These are phyloP conservation scores for Hypoxylon trugodes DNA, from an alignment of 495 filamentous ascomycete genomes.

Conservation along the genomic window DNA sequence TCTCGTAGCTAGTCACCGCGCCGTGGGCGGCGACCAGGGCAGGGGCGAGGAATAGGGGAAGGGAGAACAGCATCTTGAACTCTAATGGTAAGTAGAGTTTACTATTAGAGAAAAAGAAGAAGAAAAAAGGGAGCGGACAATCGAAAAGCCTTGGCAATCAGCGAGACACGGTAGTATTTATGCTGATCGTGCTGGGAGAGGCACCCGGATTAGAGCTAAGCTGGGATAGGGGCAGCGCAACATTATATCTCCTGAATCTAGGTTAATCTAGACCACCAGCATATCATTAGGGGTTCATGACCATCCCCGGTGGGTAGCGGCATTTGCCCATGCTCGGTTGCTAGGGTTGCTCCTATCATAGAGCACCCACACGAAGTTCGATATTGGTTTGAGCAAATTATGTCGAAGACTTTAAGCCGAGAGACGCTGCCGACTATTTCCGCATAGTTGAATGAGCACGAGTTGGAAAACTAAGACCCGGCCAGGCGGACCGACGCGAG, in stretches of 20 bases:
- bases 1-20: constrained; percentile 65
- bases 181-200: constrained; percentile 33
- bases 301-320: constrained; percentile 28
- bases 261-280: constrained; percentile 8
- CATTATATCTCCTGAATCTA: constrained; percentile 20
- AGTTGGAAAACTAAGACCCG: background rate
- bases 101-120: constrained; percentile 9
- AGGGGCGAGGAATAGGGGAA: constrained; percentile 40
- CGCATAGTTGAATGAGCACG: background rate
- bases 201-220: constrained; percentile 6
- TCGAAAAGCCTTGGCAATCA: constrained; percentile 28
- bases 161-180: constrained; percentile 35
- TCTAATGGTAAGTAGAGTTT: background rate
- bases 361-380: background rate
- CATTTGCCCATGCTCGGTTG: constrained; percentile 16
- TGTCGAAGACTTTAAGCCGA: background rate
- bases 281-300: background rate
- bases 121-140: too few relatives aligned
- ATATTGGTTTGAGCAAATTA: constrained; percentile 31
- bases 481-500: constrained; percentile 22
- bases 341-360: constrained; percentile 14
- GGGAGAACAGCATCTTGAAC: constrained; percentile 45
- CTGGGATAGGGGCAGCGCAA: constrained; percentile 23
- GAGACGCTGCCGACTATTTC: background rate
- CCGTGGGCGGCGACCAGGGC: constrained; percentile 61